Conservation (phyloP, 176 grass and related monocot genomes). For the Oryza nivara region DNA sequence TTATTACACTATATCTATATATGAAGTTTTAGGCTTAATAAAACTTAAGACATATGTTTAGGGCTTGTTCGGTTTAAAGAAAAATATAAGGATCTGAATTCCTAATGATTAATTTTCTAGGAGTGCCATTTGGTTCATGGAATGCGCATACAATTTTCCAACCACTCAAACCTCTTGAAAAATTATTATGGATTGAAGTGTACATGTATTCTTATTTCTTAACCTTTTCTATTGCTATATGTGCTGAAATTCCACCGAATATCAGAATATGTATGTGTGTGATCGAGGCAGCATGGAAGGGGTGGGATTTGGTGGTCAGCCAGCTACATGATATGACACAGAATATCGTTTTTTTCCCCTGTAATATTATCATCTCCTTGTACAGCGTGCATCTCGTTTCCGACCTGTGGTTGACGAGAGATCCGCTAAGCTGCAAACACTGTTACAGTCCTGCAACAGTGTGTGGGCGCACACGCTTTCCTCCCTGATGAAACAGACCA, state of each 20-base stretch:
- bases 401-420: slow-evolving; percentile 15
- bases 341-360: neutral
- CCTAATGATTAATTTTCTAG: too few species aligned
- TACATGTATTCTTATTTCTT: too few species aligned
- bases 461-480: neutral
- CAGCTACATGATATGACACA: neutral
- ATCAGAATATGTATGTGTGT: neutral
- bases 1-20: too few species aligned
- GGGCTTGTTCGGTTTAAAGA: too few species aligned
- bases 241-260: neutral
- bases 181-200: too few species aligned
- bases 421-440: neutral
- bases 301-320: slow-evolving; percentile 24
- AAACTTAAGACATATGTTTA: too few species aligned
- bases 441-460: neutral
- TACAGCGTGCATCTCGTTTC: slow-evolving; percentile 24
- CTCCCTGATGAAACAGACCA: neutral
- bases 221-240: too few species aligned
- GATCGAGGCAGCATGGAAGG: neutral
- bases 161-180: too few species aligned
- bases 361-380: neutral
- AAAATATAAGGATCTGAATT: too few species aligned
- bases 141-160: too few species aligned
- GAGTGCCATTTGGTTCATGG: too few species aligned
- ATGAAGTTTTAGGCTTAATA: too few species aligned